Evolutionary conservation across 2,329 filamentous ascomycete species (phyloP).

Genomic region (Cladosporium sp.): DNA sequence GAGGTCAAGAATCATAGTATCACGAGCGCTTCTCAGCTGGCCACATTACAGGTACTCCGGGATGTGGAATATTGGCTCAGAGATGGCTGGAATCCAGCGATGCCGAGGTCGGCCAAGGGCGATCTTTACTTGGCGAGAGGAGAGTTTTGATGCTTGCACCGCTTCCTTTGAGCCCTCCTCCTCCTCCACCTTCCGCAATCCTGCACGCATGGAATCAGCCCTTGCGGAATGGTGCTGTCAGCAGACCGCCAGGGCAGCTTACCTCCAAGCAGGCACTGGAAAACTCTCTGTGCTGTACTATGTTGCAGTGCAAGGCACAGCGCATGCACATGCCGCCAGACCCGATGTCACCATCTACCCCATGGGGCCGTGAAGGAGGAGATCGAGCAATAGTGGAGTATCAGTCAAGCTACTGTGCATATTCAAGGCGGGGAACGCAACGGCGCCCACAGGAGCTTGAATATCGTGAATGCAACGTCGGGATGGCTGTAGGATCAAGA

Average conservation of each 20-base stretch:
- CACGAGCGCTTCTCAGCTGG: background rate
- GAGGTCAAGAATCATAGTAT: background rate
- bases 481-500: conserved; percentile 1
- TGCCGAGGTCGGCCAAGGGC: conserved; percentile 16
- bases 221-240: background rate
- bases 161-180: background rate
- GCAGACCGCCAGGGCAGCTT: conserved; percentile 8
- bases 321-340: background rate
- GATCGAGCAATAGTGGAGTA: background rate
- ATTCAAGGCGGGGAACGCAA: conserved; percentile 11
- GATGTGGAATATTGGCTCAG: too few species aligned
- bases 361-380: background rate
- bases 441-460: conserved; percentile 10
- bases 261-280: background rate
- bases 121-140: conserved; percentile 13
- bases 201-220: background rate
- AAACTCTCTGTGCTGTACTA: background rate
- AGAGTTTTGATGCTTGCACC: conserved; percentile 12
- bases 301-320: background rate
- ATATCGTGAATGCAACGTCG: conserved; percentile 11
- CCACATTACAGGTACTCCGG: too few species aligned
- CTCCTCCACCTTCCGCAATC: conserved; percentile 2
- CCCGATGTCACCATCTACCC: conserved; percentile 3
- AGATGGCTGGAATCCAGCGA: background rate
- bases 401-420: background rate